phyloP scores from a whole-genome alignment of 257 asterid species.

The Lycium ferocissimum region DNA sequence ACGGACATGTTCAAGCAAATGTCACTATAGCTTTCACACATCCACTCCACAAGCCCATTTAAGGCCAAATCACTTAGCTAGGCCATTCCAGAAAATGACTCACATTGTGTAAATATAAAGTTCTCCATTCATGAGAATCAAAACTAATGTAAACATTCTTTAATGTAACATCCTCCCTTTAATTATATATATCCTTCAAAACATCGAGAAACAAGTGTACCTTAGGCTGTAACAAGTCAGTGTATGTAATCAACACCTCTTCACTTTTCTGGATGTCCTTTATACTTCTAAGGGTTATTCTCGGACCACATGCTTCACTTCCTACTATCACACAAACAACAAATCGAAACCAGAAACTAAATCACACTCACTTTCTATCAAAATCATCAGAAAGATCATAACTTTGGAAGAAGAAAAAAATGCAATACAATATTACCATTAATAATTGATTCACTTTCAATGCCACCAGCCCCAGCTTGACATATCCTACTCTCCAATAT shows the following conservation, averaged over 20 bases:
- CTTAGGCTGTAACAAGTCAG: conserved; percentile 84
- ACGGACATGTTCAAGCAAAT: not conserved
- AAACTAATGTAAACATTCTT: not conserved
- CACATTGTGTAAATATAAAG: not conserved
- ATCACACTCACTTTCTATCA: not conserved
- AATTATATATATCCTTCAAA: not conserved
- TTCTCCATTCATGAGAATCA: not conserved
- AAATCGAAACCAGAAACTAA: conserved; percentile 1
- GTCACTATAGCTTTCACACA: not conserved
- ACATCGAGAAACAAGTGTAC: conserved; percentile 39
- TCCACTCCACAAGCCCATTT: not conserved
- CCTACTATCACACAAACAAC: conserved; percentile 44
- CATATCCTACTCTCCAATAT: conserved; percentile 39
- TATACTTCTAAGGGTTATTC: conserved; percentile 66
- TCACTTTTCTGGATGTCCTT: conserved; percentile 62
- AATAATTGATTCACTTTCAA: conserved; percentile 23
- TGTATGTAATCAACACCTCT: conserved; percentile 76
- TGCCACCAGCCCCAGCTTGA: conserved; percentile 34
- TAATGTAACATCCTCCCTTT: not conserved
- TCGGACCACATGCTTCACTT: conserved; percentile 63
- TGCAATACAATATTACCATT: conserved; percentile 19
- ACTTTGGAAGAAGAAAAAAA: not conserved
- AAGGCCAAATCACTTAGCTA: not conserved
- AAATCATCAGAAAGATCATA: not conserved
- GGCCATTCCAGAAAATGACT: not conserved